Base-by-base conservation (phyloP, 1,284 basidiomycete species). In the Pseudozyma tsukubaensis region DNA sequence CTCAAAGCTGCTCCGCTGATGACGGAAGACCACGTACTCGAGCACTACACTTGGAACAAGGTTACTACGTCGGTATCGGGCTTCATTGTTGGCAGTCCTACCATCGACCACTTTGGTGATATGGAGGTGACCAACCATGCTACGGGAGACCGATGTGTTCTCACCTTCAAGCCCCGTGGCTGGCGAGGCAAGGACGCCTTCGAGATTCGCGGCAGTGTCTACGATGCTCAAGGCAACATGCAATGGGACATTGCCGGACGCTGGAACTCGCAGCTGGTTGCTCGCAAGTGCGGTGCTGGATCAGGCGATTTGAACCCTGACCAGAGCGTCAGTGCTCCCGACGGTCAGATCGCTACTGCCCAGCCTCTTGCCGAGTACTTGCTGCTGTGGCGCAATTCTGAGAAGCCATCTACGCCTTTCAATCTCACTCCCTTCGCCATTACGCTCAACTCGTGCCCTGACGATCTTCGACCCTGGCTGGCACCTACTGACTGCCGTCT, bases 381-480 rank as follows among this genome's bases (percentile, higher is more conserved):
- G 67, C 88, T 94, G 11, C 89, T 99, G 4, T 99, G 96, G 96
- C 89, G 92, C 68, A 98, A 98, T 86, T 94, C 93, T 36, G 74
- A 74, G 14, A 97, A 96, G 84, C 64, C 68, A 1, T 48, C 65
- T 2, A 59, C 72, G 18, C 79, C 82, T 5, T 84, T 84, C 73
- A 97, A 97, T 85, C 88, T 99, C 32, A 97, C 95, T 0, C 94
- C 94, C n/a, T 99, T 92, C 83, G 94, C 96, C 4, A 90, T 97
- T 73, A 94, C 94, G 3, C 87, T 98, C 57, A 96, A 96, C 81
- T 89, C 94, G 48, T 72, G 83, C 91, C 92, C 76, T 90, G 92
- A 2, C 47, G 88, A 90, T 4, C 86, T 98, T 12, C 87, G 88
- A 66, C 89, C 89, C 2, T 94, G 89, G 85, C 79, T 98, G 4